Percentiles rank a stretch among this genome's conserved stretches.
Conservation (phyloP, 2,329 filamentous ascomycete genomes). For the Pleurostoma richardsiae region DNA sequence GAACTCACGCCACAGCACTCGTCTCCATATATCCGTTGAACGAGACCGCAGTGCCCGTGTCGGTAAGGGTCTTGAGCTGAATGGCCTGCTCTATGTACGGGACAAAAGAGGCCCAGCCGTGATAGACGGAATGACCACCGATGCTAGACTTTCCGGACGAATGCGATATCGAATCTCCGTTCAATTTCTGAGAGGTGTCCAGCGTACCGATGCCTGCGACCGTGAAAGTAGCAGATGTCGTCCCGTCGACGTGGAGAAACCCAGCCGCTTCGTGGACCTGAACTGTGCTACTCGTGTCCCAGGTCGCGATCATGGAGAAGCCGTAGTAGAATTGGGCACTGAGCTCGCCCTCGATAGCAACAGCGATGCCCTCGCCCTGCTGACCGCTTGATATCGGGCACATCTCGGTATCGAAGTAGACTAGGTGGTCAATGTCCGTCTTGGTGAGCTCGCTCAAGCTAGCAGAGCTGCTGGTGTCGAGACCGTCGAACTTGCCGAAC, state of each 20-base stretch:
- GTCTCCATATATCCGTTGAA: no score
- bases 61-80: no score
- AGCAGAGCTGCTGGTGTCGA: neutral
- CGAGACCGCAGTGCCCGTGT: no score
- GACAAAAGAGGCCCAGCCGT: no score
- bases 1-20: no score
- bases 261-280: neutral
- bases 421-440: neutral
- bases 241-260: neutral
- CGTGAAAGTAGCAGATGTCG: neutral
- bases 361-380: neutral
- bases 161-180: neutral
- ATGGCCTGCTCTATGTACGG: no score
- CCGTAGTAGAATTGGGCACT: neutral
- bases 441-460: neutral
- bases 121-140: neutral
- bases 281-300: neutral
- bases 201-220: neutral
- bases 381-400: neutral
- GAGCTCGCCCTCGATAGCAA: neutral
- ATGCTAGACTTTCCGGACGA: neutral
- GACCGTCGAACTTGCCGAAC: neutral
- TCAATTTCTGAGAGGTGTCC: neutral
- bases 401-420: neutral
- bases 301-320: neutral